phyloP scores from a whole-genome alignment of 768 basidiomycete genomes.

The Pulveroboletus ravenelii region DNA sequence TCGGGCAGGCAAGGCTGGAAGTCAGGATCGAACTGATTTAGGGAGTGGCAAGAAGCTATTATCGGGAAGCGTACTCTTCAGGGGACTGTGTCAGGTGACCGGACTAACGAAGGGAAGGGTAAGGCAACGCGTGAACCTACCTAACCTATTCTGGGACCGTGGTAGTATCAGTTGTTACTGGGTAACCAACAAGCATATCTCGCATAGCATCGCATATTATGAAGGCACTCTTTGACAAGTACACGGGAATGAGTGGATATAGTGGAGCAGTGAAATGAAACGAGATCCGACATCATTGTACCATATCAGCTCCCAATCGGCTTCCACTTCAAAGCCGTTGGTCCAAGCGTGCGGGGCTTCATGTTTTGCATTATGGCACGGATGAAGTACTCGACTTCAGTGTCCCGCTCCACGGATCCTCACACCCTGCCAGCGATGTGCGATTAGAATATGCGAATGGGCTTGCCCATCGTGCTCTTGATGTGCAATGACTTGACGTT shows the following conservation, averaged over 20 bases:
- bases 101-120: background rate
- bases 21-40: slow-evolving; percentile 23
- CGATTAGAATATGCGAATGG: slow-evolving; percentile 83
- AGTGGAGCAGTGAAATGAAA: slow-evolving; percentile 11
- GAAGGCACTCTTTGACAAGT: slow-evolving; percentile 11
- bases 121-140: background rate
- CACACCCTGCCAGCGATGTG: background rate
- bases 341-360: slow-evolving; percentile 99
- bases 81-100: slow-evolving; percentile 12
- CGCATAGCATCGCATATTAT: slow-evolving; percentile 10
- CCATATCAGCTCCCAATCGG: slow-evolving; percentile 89
- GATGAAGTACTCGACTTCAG: slow-evolving; percentile 18
- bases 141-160: slow-evolving; percentile 2
- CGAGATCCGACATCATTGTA: slow-evolving; percentile 24
- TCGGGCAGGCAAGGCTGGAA: slow-evolving; percentile 1
- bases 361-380: slow-evolving; percentile 77
- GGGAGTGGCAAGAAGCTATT: slow-evolving; percentile 16
- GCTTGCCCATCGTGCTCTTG: slow-evolving; percentile 99
- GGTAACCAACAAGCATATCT: slow-evolving; percentile 3
- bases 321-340: slow-evolving; percentile 72
- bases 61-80: slow-evolving; percentile 10
- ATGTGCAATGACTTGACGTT: slow-evolving; percentile 98
- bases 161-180: slow-evolving; percentile 9
- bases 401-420: slow-evolving; percentile 13
- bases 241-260: slow-evolving; percentile 20